These are phyloP conservation scores for Daldinia decipiens DNA, from an alignment of 495 filamentous ascomycete species.

Conservation along the genomic window DNA sequence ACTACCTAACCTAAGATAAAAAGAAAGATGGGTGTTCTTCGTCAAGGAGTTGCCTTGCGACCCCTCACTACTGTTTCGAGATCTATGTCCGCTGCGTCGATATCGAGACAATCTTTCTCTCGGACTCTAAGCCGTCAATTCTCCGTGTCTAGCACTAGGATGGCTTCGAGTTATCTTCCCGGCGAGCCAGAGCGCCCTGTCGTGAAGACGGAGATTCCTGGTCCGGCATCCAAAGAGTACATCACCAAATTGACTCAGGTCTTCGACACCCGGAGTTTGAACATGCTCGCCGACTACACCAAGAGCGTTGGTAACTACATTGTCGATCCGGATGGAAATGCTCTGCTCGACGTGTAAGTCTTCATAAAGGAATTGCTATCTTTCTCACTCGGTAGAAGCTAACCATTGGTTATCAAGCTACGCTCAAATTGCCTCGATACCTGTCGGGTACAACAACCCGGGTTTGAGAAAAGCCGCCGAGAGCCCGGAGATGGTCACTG, in stretches of 20 bases:
- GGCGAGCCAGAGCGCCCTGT: conserved; percentile 80
- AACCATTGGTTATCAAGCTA: conserved; percentile 63
- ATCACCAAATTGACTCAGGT: conserved; percentile 74
- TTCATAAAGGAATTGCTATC: neutral
- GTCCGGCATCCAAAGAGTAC: conserved; percentile 78
- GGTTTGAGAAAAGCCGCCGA: conserved; percentile 73
- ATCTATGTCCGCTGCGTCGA: conserved; percentile 20
- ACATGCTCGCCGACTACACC: conserved; percentile 88
- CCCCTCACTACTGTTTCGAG: conserved; percentile 34
- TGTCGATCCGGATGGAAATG: conserved; percentile 87
- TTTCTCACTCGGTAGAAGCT: conserved; percentile 7
- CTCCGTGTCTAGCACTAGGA: conserved; percentile 47
- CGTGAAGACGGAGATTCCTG: conserved; percentile 83
- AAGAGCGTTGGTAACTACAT: conserved; percentile 82
- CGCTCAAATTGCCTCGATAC: conserved; percentile 97
- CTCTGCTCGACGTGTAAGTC: conserved; percentile 80
- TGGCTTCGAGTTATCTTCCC: conserved; percentile 65
- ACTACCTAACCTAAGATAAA: no score
- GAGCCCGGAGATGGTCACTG: conserved; percentile 80
- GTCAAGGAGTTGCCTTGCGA: conserved; percentile 40
- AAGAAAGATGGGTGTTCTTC: conserved; percentile 41
- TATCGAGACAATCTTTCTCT: conserved; percentile 25
- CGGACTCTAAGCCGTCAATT: conserved; percentile 38
- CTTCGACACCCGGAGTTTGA: conserved; percentile 92
- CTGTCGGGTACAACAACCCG: conserved; percentile 96